Conservation (phyloP, 2,329 filamentous ascomycete genomes). For the Cercospora sesami region DNA sequence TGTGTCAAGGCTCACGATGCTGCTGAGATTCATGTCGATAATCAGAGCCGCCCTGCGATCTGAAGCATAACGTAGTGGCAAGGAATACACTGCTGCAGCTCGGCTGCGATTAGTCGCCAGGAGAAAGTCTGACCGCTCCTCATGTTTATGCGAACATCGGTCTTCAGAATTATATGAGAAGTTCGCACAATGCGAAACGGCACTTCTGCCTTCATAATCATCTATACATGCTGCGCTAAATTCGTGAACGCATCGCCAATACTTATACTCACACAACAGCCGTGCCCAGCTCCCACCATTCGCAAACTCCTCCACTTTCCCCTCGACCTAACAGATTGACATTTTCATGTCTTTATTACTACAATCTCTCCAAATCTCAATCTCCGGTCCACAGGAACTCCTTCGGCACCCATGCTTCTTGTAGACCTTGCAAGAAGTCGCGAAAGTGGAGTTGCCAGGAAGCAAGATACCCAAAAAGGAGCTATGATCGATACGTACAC, state of each 20-base stretch:
- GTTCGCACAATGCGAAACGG: neutral
- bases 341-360: neutral
- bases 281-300: neutral
- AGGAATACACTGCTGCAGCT: neutral
- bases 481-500: neutral
- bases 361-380: neutral
- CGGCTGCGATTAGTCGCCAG: neutral
- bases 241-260: neutral
- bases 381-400: neutral
- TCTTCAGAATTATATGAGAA: neutral
- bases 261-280: neutral
- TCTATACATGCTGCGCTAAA: neutral
- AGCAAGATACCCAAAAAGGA: conserved; percentile 1
- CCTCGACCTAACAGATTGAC: neutral
- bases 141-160: no score
- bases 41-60: no score
- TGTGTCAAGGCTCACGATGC: neutral
- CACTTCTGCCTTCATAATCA: neutral
- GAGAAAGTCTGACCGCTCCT: neutral
- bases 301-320: neutral
- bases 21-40: neutral
- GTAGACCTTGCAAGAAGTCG: neutral
- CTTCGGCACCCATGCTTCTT: neutral
- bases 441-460: neutral
- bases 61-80: neutral